Conservation (phyloP, 1,284 basidiomycete genomes). For the Takashimella tepidaria region DNA sequence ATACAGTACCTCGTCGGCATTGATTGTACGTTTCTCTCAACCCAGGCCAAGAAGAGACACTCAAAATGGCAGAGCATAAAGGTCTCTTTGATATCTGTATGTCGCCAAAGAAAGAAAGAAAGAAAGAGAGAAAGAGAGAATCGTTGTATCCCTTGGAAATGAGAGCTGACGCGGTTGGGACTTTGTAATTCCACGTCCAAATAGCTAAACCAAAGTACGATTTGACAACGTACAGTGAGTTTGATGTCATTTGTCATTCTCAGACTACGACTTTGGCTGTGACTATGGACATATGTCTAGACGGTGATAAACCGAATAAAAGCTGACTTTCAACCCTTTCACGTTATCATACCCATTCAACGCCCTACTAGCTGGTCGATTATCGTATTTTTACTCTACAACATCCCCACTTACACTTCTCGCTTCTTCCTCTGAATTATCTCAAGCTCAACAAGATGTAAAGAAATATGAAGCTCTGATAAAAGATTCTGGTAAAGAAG, state of each 20-base stretch:
- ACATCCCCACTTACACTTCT: conserved; percentile 54
- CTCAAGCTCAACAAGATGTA: conserved; percentile 41
- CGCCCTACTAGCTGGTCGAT: conserved; percentile 44
- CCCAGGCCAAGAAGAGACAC: too few relatives aligned
- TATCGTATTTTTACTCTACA: conserved; percentile 52
- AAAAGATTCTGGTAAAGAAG: conserved; percentile 39
- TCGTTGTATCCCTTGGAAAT: too few relatives aligned
- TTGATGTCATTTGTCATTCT: neutral
- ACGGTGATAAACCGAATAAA: neutral
- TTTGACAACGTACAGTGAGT: conserved; percentile 33
- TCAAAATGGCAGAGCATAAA: neutral
- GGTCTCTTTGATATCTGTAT: neutral
- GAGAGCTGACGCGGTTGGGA: too few relatives aligned
- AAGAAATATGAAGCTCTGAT: conserved; percentile 40
- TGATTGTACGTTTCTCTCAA: too few relatives aligned
- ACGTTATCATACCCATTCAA: neutral
- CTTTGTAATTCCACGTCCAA: neutral
- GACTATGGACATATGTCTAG: neutral
- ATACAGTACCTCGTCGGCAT: too few relatives aligned
- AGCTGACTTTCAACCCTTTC: neutral
- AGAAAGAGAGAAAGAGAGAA: too few relatives aligned
- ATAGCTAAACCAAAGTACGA: conserved; percentile 38
- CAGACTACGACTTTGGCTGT: neutral
- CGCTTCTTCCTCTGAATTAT: conserved; percentile 44
- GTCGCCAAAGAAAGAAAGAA: too few relatives aligned